A percentile compares a stretch with the other conserved stretches of the same genome.
These are phyloP conservation scores for Triangularia verruculosa DNA, from an alignment of 2,329 filamentous ascomycete genomes.

Conservation along the genomic window DNA sequence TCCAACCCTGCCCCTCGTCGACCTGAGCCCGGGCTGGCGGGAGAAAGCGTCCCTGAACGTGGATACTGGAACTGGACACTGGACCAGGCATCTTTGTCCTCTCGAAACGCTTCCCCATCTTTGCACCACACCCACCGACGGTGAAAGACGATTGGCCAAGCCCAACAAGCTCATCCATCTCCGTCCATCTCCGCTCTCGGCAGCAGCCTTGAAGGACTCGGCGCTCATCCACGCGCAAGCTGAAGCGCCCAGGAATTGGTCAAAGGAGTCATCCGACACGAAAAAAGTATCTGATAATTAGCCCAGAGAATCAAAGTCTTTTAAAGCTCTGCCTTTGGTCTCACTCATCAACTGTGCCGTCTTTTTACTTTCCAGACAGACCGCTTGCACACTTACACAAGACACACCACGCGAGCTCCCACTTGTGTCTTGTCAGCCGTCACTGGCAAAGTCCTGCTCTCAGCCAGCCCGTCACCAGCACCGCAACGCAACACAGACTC, in stretches of 20 bases:
- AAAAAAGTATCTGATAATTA: not conserved
- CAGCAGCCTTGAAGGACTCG: constrained; percentile 20
- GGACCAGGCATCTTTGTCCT: constrained; percentile 1
- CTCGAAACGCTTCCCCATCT: not conserved
- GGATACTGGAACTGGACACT: too few relatives aligned
- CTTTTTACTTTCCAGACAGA: not conserved
- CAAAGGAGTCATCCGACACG: constrained; percentile 25
- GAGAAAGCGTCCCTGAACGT: not conserved
- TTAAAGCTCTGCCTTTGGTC: not conserved
- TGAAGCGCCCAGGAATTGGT: constrained; percentile 7
- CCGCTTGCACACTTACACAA: not conserved
- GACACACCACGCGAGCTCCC: not conserved
- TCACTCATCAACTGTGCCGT: not conserved
- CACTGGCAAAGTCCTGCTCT: not conserved
- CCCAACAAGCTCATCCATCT: not conserved
- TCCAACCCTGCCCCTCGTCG: not conserved
- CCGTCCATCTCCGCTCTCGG: constrained; percentile 31
- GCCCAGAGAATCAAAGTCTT: not conserved
- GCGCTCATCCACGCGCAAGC: constrained; percentile 10
- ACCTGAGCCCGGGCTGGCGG: not conserved
- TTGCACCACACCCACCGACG: constrained; percentile 17
- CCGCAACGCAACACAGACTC: constrained; percentile 2
- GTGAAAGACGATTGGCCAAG: constrained; percentile 30
- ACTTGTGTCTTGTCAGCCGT: not conserved
- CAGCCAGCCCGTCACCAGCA: constrained; percentile 10